Conservation (phyloP, 2,329 filamentous ascomycete species). For the Penicillium janthinellum region DNA sequence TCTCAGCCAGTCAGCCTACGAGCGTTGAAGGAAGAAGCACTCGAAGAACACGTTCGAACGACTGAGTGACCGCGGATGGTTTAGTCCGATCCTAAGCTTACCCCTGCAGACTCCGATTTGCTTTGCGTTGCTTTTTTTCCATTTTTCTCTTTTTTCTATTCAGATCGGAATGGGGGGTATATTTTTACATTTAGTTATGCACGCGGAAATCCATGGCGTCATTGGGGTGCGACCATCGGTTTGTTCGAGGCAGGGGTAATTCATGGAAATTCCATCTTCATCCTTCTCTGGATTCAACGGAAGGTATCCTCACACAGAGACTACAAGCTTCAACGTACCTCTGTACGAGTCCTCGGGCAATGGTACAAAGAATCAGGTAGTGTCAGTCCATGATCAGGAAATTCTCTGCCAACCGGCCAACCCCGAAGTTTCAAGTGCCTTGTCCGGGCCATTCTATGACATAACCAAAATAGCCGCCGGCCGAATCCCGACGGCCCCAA, state of each 20-base stretch:
- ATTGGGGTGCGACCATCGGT: conserved; percentile 2
- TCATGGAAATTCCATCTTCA: background rate
- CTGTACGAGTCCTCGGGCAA: background rate
- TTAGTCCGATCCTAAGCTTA: conserved; percentile 10
- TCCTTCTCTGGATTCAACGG: background rate
- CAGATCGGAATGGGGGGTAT: background rate
- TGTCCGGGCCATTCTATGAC: conserved; percentile 10
- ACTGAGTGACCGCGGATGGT: background rate
- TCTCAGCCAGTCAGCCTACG: background rate
- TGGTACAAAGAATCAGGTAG: background rate
- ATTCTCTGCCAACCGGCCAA: background rate
- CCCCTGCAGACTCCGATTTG: conserved; percentile 26
- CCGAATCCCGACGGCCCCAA: background rate
- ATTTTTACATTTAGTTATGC: conserved; percentile 11
- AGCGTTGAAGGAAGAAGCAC: background rate
- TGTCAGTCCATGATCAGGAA: background rate
- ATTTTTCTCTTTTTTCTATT: background rate
- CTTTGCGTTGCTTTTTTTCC: conserved; percentile 10
- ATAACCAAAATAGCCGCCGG: conserved; percentile 9
- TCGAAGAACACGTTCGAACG: background rate
- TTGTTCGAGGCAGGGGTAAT: background rate
- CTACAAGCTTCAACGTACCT: no score
- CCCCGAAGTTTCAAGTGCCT: background rate
- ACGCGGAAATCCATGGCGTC: conserved; percentile 14
- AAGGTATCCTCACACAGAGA: background rate